phyloP scores from a whole-genome alignment of 441 rosid genomes.

The Adansonia gregorii region DNA sequence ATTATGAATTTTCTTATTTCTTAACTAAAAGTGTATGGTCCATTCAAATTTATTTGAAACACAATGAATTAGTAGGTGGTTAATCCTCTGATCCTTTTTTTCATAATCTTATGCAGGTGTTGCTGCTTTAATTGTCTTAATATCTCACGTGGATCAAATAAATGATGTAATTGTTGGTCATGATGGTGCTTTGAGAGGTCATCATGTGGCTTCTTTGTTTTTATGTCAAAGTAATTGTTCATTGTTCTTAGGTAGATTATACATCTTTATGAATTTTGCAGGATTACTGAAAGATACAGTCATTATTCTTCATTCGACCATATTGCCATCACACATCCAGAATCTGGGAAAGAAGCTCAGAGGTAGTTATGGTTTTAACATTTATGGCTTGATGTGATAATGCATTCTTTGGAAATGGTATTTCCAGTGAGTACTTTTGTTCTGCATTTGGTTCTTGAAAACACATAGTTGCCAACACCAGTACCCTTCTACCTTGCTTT shows the following conservation, averaged over 20 bases:
- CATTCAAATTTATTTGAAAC: not conserved
- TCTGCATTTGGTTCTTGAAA: constrained; percentile 15
- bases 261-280: constrained; percentile 36
- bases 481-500: not conserved
- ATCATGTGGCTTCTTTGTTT: constrained; percentile 20
- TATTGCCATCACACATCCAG: constrained; percentile 54
- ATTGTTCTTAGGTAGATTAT: constrained; percentile 26
- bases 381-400: constrained; percentile 10
- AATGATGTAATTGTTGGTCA: constrained; percentile 60
- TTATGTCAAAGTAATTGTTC: not conserved
- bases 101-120: constrained; percentile 54
- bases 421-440: not conserved
- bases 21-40: not conserved
- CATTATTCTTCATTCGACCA: constrained; percentile 62
- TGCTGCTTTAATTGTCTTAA: constrained; percentile 65
- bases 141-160: constrained; percentile 68
- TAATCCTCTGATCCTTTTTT: constrained; percentile 17
- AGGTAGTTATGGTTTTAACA: constrained; percentile 43
- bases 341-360: constrained; percentile 61
- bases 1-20: not conserved
- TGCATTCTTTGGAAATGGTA: not conserved
- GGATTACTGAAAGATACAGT: constrained; percentile 63
- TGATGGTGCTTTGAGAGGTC: constrained; percentile 70
- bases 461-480: not conserved
- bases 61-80: not conserved